Evolutionary conservation across 768 basidiomycete species (phyloP).

Genomic region (Sistotremastrum niveocremeum): DNA sequence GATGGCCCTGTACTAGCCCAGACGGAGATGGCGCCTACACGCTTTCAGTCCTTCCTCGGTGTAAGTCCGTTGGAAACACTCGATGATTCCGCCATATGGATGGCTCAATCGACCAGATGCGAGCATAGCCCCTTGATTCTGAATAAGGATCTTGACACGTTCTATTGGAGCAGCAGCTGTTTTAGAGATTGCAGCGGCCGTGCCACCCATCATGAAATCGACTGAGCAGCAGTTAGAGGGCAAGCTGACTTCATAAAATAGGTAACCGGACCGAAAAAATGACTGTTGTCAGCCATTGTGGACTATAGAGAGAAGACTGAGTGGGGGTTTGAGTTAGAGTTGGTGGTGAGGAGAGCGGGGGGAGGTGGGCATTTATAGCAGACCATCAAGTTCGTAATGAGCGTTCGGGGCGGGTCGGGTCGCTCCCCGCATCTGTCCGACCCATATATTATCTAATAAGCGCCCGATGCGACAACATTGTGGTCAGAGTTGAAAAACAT

Average conservation of each 20-base stretch:
- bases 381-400: neutral
- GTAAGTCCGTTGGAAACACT: constrained; percentile 90
- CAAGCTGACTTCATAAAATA: too few relatives aligned
- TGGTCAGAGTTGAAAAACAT: too few relatives aligned
- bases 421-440: neutral
- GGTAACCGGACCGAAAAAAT: too few relatives aligned
- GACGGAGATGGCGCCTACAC: too few relatives aligned
- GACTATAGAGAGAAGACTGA: too few relatives aligned
- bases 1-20: constrained; percentile 18
- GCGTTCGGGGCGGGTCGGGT: neutral
- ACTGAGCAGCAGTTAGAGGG: constrained; percentile 26
- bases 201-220: constrained; percentile 96
- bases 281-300: too few relatives aligned
- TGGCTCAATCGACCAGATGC: constrained; percentile 95
- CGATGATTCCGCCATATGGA: constrained; percentile 92
- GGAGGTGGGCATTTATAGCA: too few relatives aligned
- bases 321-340: too few relatives aligned
- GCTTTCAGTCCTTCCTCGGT: constrained; percentile 70
- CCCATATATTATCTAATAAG: too few relatives aligned
- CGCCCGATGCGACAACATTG: too few relatives aligned
- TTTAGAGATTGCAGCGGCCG: constrained; percentile 93
- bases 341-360: too few relatives aligned
- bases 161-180: constrained; percentile 99
- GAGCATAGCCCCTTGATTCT: constrained; percentile 99
- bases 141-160: constrained; percentile 96